Base-by-base conservation (phyloP, 2,329 filamentous ascomycete genomes). In the Elsinoe batatas region DNA sequence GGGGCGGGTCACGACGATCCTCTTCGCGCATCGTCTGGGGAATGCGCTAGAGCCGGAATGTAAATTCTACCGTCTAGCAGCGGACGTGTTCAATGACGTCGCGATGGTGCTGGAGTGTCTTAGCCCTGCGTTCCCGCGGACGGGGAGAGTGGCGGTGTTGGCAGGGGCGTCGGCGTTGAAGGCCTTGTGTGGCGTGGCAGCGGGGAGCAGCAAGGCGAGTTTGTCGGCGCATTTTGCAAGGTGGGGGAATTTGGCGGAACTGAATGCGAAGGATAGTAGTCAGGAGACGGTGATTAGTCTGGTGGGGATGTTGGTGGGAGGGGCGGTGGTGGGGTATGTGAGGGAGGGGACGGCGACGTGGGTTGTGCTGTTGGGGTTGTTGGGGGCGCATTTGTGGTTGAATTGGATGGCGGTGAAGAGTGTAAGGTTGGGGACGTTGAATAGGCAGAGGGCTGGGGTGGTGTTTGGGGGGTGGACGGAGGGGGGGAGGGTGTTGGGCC, bases 211-310 rank as follows among this genome's bases (percentile, higher is more conserved):
- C 60, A 97, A 97, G 70, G 91, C 91, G 1, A 91, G 87, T 59
- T 72, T 98, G 62, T 93, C 88, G 66, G 87, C 88, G 10, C 93
- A 98, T 71, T 97, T 98, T 74, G 90, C 91, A 7, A 82, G 78
- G 61, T 83, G 83, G 66, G 88, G 89, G 36, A 97, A 96, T 68
- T 72, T 97, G 43, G 91, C 88, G 1, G 91, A 97, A 69, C 77
- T 98, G 56, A 97, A 96, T 71, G 91, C 91, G 56, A 84, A 95
- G 79, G 91, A 97, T 68, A 90, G 90, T 11, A 94, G 88, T 61
- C 93, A 97, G 72, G 93, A 97, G 71, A 97, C 91, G 0, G 83
- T 95, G 17, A 88, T 98, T 56, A 91, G 88, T 1, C 76, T 97
- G 22, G 59, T 95, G 33, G 93, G 93, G 1, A 90, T 97, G 80